Conservation (phyloP, 495 filamentous ascomycete species). For the Penicillium simplicissimum region DNA sequence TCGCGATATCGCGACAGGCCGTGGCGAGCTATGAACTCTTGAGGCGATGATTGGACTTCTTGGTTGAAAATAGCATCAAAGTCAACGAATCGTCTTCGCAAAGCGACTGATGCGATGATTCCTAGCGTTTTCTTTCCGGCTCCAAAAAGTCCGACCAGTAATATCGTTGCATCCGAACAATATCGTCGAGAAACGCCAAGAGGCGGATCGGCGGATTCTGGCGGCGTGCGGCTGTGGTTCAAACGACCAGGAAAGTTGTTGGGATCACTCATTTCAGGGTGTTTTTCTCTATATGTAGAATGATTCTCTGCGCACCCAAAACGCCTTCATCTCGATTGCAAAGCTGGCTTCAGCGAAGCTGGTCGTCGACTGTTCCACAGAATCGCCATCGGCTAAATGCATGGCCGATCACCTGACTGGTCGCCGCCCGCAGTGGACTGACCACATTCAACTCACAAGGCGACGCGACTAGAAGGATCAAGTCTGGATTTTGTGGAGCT, state of each 20-base stretch:
- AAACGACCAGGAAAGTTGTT: background rate
- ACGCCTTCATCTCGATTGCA: no score
- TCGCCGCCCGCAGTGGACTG: background rate
- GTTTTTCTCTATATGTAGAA: background rate
- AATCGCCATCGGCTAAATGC: constrained; percentile 16
- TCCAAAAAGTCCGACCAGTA: constrained; percentile 68
- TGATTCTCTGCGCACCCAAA: no score
- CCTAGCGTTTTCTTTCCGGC: constrained; percentile 70
- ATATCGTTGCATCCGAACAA: constrained; percentile 55
- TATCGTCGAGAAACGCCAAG: constrained; percentile 19
- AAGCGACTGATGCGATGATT: constrained; percentile 68
- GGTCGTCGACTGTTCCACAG: background rate
- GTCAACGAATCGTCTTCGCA: constrained; percentile 64
- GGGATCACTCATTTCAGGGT: constrained; percentile 6
- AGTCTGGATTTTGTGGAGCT: background rate
- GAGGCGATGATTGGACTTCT: constrained; percentile 54
- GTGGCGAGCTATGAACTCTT: constrained; percentile 55
- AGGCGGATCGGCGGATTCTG: background rate
- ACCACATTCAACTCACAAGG: background rate
- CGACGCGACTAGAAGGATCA: background rate
- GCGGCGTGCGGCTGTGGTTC: background rate
- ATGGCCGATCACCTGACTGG: constrained; percentile 23
- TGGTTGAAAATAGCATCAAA: constrained; percentile 64
- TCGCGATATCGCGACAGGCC: constrained; percentile 58
- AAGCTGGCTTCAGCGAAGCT: background rate